Conservation (phyloP, 2,329 filamentous ascomycete species). For the Sporothrix brunneoviolacea region DNA sequence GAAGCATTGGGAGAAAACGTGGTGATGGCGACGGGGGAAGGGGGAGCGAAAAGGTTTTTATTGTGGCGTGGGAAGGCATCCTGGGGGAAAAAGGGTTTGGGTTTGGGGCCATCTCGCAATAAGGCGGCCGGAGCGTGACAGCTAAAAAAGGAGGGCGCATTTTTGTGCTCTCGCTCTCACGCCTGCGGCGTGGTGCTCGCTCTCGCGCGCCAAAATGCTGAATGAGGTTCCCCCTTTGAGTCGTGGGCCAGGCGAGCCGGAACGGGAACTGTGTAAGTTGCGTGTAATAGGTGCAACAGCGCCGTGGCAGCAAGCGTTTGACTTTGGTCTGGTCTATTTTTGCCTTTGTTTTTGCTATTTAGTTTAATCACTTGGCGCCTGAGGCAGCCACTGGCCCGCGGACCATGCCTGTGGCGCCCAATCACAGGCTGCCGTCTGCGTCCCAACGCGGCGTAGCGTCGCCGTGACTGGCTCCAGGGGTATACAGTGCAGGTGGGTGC, state of each 20-base stretch:
- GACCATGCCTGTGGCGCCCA: background rate
- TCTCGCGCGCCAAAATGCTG: background rate
- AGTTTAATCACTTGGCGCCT: background rate
- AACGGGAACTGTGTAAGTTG: slow-evolving; percentile 9
- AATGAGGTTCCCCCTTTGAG: slow-evolving; percentile 8
- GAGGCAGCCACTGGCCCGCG: too few relatives aligned
- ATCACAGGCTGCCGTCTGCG: background rate
- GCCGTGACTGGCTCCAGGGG: background rate
- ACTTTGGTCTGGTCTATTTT: slow-evolving; percentile 5
- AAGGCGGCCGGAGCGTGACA: slow-evolving; percentile 18
- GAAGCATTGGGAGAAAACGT: slow-evolving; percentile 10
- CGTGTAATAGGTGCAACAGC: background rate
- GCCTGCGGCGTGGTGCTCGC: background rate
- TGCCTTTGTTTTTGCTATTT: slow-evolving; percentile 3
- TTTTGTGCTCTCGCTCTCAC: slow-evolving; percentile 8
- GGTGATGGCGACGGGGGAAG: slow-evolving; percentile 18
- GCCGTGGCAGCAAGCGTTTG: slow-evolving; percentile 7
- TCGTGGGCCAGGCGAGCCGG: slow-evolving; percentile 13
- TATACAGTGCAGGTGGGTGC: background rate
- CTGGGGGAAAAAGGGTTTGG: slow-evolving; percentile 17
- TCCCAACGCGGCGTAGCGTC: background rate
- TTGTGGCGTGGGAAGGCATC: slow-evolving; percentile 21
- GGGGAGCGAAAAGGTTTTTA: slow-evolving; percentile 16
- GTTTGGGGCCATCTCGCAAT: slow-evolving; percentile 21
- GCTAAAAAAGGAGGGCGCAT: slow-evolving; percentile 19